Percentiles rank a stretch among this genome's conserved stretches.
Evolutionary conservation across 768 basidiomycete species (phyloP).

Genomic region (Holtermannia corniformis): DNA sequence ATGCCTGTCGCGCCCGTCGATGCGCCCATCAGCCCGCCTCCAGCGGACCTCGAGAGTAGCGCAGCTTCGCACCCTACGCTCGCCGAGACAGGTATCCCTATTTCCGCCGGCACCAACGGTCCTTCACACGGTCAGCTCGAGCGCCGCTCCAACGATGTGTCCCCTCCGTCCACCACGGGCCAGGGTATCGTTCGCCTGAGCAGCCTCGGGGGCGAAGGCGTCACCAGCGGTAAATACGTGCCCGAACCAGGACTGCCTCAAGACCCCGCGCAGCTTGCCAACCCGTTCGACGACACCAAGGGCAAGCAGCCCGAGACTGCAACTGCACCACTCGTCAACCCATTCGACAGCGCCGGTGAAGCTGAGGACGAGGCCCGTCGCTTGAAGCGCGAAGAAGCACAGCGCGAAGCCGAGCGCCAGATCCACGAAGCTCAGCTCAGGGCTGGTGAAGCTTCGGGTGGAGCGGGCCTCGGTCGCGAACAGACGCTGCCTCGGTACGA

Average conservation of each 20-base stretch:
- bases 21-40: background rate
- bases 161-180: background rate
- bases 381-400: background rate
- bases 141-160: background rate
- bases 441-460: background rate
- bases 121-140: slow-evolving; percentile 50
- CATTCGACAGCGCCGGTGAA: background rate
- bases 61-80: slow-evolving; percentile 50
- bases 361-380: background rate
- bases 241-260: background rate
- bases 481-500: background rate
- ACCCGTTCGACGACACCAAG: background rate
- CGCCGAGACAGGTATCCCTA: slow-evolving; percentile 66
- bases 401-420: background rate
- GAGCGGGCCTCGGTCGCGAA: background rate
- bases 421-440: background rate
- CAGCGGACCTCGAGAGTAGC: background rate
- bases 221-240: background rate
- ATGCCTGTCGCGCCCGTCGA: background rate
- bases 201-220: background rate
- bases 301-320: background rate
- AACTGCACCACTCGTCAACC: background rate
- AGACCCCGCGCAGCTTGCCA: background rate
- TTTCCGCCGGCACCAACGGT: slow-evolving; percentile 53
- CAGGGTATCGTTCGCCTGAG: background rate